Conservation (phyloP, 1,284 basidiomycete species). For the Ganoderma lucidum region DNA sequence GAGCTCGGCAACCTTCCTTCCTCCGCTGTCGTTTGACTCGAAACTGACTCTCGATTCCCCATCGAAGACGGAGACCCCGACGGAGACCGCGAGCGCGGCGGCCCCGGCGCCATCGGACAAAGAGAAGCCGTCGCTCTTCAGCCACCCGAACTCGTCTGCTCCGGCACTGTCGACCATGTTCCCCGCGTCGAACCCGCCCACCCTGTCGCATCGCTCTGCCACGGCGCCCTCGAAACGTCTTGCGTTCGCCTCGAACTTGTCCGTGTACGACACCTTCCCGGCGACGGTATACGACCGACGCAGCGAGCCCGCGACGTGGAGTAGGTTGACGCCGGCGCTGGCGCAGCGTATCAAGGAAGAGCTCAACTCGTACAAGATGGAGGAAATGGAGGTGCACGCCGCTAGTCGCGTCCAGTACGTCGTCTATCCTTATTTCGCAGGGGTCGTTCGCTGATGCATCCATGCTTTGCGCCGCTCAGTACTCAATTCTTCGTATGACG, state of each 20-base stretch:
- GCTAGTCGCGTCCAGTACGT: constrained; percentile 86
- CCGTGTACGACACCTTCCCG: constrained; percentile 96
- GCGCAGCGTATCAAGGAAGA: constrained; percentile 98
- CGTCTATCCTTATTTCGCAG: constrained; percentile 22
- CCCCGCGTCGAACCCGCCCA: constrained; percentile 47
- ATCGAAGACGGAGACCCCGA: constrained; percentile 44
- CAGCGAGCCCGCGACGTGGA: constrained; percentile 97
- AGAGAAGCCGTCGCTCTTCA: constrained; percentile 60
- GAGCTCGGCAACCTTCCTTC: constrained; percentile 49
- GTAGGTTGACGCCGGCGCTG: constrained; percentile 91
- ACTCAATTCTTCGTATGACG: constrained; percentile 67
- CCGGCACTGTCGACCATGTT: constrained; percentile 78
- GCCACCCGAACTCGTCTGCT: constrained; percentile 87
- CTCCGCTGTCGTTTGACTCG: constrained; percentile 68
- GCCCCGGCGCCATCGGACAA: constrained; percentile 36
- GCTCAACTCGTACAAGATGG: constrained; percentile 97
- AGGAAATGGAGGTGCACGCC: constrained; percentile 97
- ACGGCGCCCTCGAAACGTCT: constrained; percentile 77
- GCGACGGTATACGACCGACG: constrained; percentile 91
- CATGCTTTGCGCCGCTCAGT: constrained; percentile 37
- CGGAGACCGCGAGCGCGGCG: constrained; percentile 32
- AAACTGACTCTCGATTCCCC: constrained; percentile 43
- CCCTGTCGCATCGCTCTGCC: constrained; percentile 67
- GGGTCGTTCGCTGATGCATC: constrained; percentile 1
- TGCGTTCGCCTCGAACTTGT: constrained; percentile 90